Evolutionary conservation across 1,284 basidiomycete species (phyloP), one percentile per base, ranked within the genome.

Genomic region (Naganishia sp.): DNA sequence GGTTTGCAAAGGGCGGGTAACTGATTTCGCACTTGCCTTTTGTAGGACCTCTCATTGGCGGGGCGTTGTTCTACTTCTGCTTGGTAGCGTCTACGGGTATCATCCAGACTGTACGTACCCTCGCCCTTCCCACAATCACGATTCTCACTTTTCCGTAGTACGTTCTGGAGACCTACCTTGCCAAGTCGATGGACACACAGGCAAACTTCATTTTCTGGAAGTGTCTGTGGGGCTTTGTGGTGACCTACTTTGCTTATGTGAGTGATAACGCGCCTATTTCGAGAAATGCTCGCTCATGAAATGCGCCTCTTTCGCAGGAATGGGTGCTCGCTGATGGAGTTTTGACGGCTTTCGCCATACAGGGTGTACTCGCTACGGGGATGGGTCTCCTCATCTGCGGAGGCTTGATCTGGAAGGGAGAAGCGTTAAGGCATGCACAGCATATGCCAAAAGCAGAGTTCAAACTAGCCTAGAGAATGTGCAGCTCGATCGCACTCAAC

Each of bases 191-290:
- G 66, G 75, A 77, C 65, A 76, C 75, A 15, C 75, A 78, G 60
- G 75, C 77, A 25, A 74, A 75, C 42, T 80, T 78, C 71, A 75
- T 75, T 66, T 77, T 80, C 69, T 76, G 76, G 72, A 79, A 78
- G 72, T 74, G 72, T 64, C 71, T 75, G n/a, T 76, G 77, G 71
- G 76, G 76, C 23, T 80, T 80, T 52, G 73, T 71, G 0, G 73
- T 75, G 16, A 72, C 77, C 10, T 79, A 78, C 70, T 79, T 76
- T 65, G 72, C 74, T 9, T 73, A 74, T 42, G 66, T 70, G 43
- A 63, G 67, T 65, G 10, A 7, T 3, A 31, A 4, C 2, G 7
- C 15, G 16, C 50, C 13, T 25, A 23, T 16, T 18, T 50, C 49
- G 21, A 16, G 18, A 4, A 21, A 13, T 13, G 23, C 49, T 11